Evolutionary conservation across 148 eudicot species (phyloP), one percentile per base, ranked within the genome.

Genomic region (Polygonum maritimum): DNA sequence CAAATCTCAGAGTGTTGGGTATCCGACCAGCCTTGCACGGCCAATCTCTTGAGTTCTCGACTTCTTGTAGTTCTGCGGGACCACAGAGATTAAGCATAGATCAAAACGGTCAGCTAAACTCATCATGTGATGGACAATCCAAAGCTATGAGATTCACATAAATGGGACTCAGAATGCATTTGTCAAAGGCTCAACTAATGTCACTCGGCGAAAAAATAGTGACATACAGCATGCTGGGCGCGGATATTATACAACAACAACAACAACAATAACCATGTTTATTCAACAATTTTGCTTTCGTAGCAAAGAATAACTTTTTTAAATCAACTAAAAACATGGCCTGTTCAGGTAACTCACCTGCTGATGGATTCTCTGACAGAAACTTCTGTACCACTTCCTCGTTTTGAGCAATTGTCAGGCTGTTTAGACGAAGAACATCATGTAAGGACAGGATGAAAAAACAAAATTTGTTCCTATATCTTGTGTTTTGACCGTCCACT

Each of bases 401-500:
- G 76, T 96, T 96, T 82, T 96, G 99, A 76, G 99, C 86, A 84
- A 87, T 84, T 31, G 99, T 96, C 82, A 96, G 87, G 82, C 98
- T 95, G 74, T 76, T 82, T 76, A 65, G 19, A 65, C 41, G 16
- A 26, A 26, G n/a, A 65, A 35, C 40, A 65, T 35, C 4, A 44
- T 65, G 41, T 4, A 65, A 65, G 71, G 45, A 15, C n/a, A 15
- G 40, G 10, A 16, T 36, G 44, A 63, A 63, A 65, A 65, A 14
- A 65, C 40, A n/a, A 35, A 65, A 15, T 35, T 26, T 60, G 31
- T 16, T 11, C 15, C 69, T 60, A 60, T 22, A 58, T 58, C 65
- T 26, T 51, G 31, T 19, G 19, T 19, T 4, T 21, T n/a, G 62
- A 3, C 8, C 60, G n/a, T 55, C 26, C 1, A 8, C n/a, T n/a